Evolutionary conservation across 2,329 filamentous ascomycete species (phyloP), one percentile per base, ranked within the genome.

Genomic region (Ophiosphaerella korrae): DNA sequence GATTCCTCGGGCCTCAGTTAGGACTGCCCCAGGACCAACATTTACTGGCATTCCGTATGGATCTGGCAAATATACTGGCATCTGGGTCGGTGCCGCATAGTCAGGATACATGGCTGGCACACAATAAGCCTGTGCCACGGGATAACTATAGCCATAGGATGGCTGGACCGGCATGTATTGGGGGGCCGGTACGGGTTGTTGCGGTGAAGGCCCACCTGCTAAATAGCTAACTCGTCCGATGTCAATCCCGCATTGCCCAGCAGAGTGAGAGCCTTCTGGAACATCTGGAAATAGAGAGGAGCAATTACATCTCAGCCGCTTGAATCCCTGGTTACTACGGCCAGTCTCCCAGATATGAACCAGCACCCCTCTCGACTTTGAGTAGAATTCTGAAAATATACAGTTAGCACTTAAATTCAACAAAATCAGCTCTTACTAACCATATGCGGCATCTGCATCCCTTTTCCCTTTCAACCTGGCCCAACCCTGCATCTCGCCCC

Each of bases 1-100:
- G 26, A 75, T 68, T 7, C 71, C 72, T 7, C 72, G 70, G 21
- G 67, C 62, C 51, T 75, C 72, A 7, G 72, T 74, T 24, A 70
- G 52, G 16, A 72, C 57, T 13, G 66, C 68, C 7, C 72, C 71
- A n/a, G 64, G 55, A n/a, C 57, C 58, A n/a, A 72, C 52, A 39
- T 74, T 75, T 24, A 75, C 70, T 9, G 70, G 68, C 38, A 74
- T 63, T 2, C 72, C 71, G 24, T 55, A 64, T 13, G 60, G 58
- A 49, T 57, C 73, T 23, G 63, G 56, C 24, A 65, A 67, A 52
- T 73, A 74, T 2, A 64, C 54, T 21, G 64, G 61, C 21, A 50
- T 33, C n/a, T 57, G 57, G 9, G 57, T 42, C 40, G 57, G 55
- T n/a, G 60, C 34, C 12, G 54, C 35, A 38, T 68, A 57, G 21